These are phyloP conservation scores for Pythium dissimile DNA, from an alignment of 352 stramenopile genomes.

Conservation along the genomic window DNA sequence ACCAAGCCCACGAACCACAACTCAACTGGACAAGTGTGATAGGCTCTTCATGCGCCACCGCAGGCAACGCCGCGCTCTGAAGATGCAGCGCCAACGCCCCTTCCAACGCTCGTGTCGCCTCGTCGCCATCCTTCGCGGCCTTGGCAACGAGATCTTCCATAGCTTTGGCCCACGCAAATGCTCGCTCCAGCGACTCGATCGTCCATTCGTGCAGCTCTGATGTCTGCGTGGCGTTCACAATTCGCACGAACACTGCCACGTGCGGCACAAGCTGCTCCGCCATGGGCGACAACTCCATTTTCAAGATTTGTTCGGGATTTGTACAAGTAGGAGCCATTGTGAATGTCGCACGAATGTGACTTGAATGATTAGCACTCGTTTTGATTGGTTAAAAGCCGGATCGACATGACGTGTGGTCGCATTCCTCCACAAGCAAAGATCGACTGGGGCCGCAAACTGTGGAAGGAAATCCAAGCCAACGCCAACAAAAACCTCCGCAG, in stretches of 20 bases:
- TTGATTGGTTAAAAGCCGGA: constrained; percentile 23
- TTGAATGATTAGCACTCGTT: not conserved
- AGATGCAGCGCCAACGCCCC: not conserved
- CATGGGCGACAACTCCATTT: not conserved
- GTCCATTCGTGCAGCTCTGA: constrained; percentile 21
- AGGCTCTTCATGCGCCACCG: not conserved
- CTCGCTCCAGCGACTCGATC: constrained; percentile 14
- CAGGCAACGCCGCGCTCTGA: constrained; percentile 1
- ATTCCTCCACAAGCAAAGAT: constrained; percentile 25
- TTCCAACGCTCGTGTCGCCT: not conserved
- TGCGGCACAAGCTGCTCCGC: constrained; percentile 14
- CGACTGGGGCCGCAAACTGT: constrained; percentile 22
- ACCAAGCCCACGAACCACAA: constrained; percentile 8
- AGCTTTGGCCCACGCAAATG: constrained; percentile 14
- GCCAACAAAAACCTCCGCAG: constrained; percentile 7
- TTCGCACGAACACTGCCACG: constrained; percentile 18
- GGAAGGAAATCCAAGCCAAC: constrained; percentile 13
- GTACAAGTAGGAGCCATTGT: not conserved
- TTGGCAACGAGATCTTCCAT: constrained; percentile 18
- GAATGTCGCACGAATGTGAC: constrained; percentile 30
- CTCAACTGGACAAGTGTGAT: not conserved
- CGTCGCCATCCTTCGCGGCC: not conserved
- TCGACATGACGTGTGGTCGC: constrained; percentile 22
- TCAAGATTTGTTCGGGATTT: not conserved
- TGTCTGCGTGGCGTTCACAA: constrained; percentile 25